Conservation (phyloP, 305 asterid genomes). For the Solanum hybrid region DNA sequence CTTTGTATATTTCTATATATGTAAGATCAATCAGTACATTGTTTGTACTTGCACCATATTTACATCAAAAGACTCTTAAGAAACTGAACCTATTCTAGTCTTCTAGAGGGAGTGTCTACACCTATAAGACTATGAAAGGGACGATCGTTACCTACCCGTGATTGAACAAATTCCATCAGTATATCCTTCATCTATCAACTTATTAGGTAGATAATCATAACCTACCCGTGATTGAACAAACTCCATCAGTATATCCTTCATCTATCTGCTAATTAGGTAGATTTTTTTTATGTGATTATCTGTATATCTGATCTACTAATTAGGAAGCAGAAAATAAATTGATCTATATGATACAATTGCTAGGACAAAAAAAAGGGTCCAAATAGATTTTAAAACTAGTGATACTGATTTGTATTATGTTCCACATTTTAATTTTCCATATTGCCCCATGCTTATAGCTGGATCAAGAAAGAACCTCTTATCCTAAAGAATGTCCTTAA, state of each 20-base stretch:
- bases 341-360: neutral
- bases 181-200: neutral
- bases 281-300: neutral
- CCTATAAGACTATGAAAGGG: neutral
- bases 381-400: neutral
- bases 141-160: neutral
- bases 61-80: neutral
- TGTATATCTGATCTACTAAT: neutral
- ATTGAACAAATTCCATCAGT: conserved; percentile 1
- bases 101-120: neutral
- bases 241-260: neutral
- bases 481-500: neutral
- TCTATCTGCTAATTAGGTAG: neutral
- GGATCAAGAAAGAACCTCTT: neutral
- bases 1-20: neutral
- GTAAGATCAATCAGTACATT: neutral
- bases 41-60: neutral
- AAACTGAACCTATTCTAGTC: neutral
- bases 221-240: conserved; percentile 1
- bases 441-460: neutral
- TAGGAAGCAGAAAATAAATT: neutral
- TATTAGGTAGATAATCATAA: neutral
- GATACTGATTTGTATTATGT: neutral
- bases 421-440: neutral
- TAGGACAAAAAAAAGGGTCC: neutral